Base-by-base conservation (phyloP, 78 protist species). In the Pelomyxa schiedti region DNA sequence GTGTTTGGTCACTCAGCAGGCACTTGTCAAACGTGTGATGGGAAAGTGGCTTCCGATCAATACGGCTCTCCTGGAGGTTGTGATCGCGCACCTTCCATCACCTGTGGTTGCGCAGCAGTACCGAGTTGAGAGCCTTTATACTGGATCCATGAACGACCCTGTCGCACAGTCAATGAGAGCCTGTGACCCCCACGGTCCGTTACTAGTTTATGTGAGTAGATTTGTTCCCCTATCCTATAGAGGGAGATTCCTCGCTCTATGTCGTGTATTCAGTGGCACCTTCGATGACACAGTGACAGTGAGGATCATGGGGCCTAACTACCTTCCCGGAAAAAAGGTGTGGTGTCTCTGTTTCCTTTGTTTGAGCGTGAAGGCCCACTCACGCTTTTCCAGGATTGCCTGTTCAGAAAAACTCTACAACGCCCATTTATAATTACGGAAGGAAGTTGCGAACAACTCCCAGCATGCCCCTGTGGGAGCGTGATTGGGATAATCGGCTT, bases 101-200 rank as follows among this genome's bases (percentile, higher is more conserved):
- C 95, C 95, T 37, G 8, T 43, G 0, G 74, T 8, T 28, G 91
- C 95, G 2, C 90, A 88, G 73, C 1, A n/a, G n/a, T 64, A 80
- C 85, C 77, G 92, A 38, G 63, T 1, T 8, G 72, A 16, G 28
- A 0, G 0, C 28, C 77, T 89, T 64, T 84, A 81, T 84, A 72
- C 66, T 7, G 90, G 83, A 67, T 53, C 43, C 0, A 64, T 37
- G 76, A 77, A 78, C 76, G 77, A 37, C 29, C 77, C 8, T 8
- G 29, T 6, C 26, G 89, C 82, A 35, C 32, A 32, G 3, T 80
- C 81, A 38, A 38, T 84, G 58, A 43, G 30, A 0, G 52, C 41
- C 32, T 86, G 92, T 67, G 91, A 86, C 41, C 76, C 84, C n/a
- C 29, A 75, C 8, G 92, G 90, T 26, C 90, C 89, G 24, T 69